These are phyloP conservation scores for Cryptococcus wingfieldii DNA, from an alignment of 1,284 basidiomycete genomes.

Conservation along the genomic window DNA sequence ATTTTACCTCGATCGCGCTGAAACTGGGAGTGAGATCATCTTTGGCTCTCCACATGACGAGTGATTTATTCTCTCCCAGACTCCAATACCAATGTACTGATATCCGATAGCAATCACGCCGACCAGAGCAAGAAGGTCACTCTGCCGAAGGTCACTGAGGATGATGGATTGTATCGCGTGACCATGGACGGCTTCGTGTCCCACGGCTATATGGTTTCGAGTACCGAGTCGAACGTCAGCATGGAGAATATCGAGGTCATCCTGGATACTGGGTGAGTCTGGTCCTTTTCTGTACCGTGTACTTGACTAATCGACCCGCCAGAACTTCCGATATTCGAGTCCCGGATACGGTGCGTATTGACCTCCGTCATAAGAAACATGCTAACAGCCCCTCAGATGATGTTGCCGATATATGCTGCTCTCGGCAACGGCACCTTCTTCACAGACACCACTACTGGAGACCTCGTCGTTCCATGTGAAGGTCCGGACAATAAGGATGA, in stretches of 20 bases:
- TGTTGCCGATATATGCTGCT: slow-evolving; percentile 8
- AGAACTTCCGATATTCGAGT: slow-evolving; percentile 10
- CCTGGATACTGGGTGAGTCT: slow-evolving; percentile 14
- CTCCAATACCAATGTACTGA: neutral
- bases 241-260: slow-evolving; percentile 10
- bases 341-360: slow-evolving; percentile 6
- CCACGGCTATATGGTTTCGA: neutral
- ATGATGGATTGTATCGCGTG: slow-evolving; percentile 9
- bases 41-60: slow-evolving; percentile 5
- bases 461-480: slow-evolving; percentile 9
- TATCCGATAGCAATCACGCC: slow-evolving; percentile 4
- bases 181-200: slow-evolving; percentile 8
- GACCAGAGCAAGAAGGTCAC: slow-evolving; percentile 10
- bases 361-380: neutral
- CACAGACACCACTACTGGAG: slow-evolving; percentile 1
- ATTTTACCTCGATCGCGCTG: slow-evolving; percentile 12
- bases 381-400: slow-evolving; percentile 4
- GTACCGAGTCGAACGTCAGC: neutral
- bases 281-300: neutral
- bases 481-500: slow-evolving; percentile 1
- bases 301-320: neutral
- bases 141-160: neutral
- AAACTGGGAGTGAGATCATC: slow-evolving; percentile 6
- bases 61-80: neutral
- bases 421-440: slow-evolving; percentile 1